Percentiles rank a stretch among this genome's conserved stretches.
Conservation (phyloP, 306 rosid species). For the Prunus kanzakura region DNA sequence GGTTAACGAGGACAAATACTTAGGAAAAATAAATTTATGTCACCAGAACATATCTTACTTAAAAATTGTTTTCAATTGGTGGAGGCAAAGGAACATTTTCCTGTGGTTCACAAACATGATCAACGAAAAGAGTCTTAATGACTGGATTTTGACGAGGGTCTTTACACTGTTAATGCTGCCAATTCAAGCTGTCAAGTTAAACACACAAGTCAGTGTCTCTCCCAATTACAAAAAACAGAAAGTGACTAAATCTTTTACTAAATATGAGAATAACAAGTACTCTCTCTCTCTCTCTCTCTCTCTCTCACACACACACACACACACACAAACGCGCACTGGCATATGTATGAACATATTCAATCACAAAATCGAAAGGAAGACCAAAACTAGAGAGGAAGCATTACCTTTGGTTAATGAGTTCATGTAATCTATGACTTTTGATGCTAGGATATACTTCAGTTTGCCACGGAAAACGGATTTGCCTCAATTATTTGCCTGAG, state of each 20-base stretch:
- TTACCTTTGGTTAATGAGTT: slow-evolving; percentile 52
- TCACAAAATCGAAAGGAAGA: neutral
- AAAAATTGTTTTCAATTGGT: too few species aligned
- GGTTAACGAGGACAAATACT: too few species aligned
- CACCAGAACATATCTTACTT: too few species aligned
- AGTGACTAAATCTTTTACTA: neutral
- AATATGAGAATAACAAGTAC: neutral
- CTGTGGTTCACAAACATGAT: too few species aligned
- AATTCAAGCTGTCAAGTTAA: slow-evolving; percentile 67
- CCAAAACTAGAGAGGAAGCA: neutral
- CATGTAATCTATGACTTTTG: slow-evolving; percentile 57
- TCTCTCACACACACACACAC: neutral
- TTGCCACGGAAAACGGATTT: slow-evolving; percentile 72
- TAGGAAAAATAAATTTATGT: too few species aligned
- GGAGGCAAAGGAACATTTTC: too few species aligned
- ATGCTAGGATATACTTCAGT: slow-evolving; percentile 61
- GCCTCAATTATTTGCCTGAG: slow-evolving; percentile 77
- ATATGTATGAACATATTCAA: neutral
- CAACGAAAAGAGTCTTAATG: slow-evolving; percentile 36
- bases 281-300: neutral
- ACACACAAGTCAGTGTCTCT: slow-evolving; percentile 14
- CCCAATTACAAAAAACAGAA: neutral
- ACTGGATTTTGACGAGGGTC: slow-evolving; percentile 74
- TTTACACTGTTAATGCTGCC: slow-evolving; percentile 83
- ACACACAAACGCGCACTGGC: neutral